phyloP scores from a whole-genome alignment of 2,329 filamentous ascomycete genomes.

The Pseudogymnoascus sp. region DNA sequence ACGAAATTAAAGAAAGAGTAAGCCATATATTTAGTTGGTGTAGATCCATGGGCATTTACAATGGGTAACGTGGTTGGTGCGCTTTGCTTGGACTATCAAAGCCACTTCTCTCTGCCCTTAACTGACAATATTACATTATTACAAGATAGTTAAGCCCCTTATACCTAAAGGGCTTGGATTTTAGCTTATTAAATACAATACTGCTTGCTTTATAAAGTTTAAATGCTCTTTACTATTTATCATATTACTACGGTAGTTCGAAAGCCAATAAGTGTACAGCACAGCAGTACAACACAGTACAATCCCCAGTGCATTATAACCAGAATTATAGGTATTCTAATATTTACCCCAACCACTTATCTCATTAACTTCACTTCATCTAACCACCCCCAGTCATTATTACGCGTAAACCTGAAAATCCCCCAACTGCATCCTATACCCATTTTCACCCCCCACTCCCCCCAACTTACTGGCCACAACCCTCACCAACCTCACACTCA shows the following conservation, averaged over 20 bases:
- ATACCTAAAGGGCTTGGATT: too few species aligned
- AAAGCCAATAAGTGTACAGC: too few species aligned
- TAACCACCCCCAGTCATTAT: too few species aligned
- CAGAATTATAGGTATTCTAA: neutral
- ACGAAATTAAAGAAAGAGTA: neutral
- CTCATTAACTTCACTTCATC: neutral
- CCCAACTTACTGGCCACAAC: constrained; percentile 11
- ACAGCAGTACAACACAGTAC: too few species aligned
- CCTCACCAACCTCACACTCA: constrained; percentile 10
- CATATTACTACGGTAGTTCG: too few species aligned
- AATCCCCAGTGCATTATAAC: neutral
- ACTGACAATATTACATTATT: neutral
- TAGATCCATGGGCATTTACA: neutral
- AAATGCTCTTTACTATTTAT: neutral
- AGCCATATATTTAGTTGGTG: neutral
- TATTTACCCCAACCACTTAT: neutral
- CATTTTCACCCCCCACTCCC: constrained; percentile 7
- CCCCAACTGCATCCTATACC: constrained; percentile 13
- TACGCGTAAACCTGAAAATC: constrained; percentile 13
- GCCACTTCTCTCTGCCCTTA: neutral
- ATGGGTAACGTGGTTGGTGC: neutral
- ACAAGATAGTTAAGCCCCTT: neutral
- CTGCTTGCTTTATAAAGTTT: neutral
- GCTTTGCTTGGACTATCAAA: neutral
- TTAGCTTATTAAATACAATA: neutral